A percentile compares a stretch with the other conserved stretches of the same genome.
phyloP scores from a whole-genome alignment of 768 basidiomycete species.

The Suillus cothurnatus region DNA sequence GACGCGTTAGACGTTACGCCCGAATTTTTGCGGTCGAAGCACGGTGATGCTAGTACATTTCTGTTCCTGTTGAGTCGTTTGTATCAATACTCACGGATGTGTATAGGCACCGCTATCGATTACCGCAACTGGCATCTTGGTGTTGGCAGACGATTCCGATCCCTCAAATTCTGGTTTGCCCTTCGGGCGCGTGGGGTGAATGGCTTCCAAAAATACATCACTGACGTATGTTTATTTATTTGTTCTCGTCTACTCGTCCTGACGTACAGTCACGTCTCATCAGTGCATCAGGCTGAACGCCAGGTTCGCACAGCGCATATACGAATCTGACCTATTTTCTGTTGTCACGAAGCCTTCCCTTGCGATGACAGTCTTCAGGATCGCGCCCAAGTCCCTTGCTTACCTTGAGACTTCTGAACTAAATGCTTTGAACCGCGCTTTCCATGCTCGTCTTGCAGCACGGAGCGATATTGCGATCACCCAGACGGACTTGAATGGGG shows the following conservation, averaged over 20 bases:
- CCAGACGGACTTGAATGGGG: slow-evolving; percentile 73
- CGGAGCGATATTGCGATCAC: slow-evolving; percentile 74
- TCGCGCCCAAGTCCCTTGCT: slow-evolving; percentile 41
- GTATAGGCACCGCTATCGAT: slow-evolving; percentile 76
- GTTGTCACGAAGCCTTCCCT: slow-evolving; percentile 74
- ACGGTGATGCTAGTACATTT: slow-evolving; percentile 68
- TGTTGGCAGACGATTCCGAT: slow-evolving; percentile 87
- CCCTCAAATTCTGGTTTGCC: slow-evolving; percentile 92
- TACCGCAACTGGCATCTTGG: slow-evolving; percentile 87
- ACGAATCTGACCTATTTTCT: slow-evolving; percentile 51
- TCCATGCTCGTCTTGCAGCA: slow-evolving; percentile 59
- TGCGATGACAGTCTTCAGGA: slow-evolving; percentile 76
- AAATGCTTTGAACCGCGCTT: slow-evolving; percentile 67
- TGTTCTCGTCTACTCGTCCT: not conserved
- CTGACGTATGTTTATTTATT: slow-evolving; percentile 45
- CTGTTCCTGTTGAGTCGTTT: not conserved
- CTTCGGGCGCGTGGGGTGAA: slow-evolving; percentile 78
- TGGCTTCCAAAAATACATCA: slow-evolving; percentile 80
- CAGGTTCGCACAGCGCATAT: slow-evolving; percentile 58
- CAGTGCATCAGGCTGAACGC: slow-evolving; percentile 68
- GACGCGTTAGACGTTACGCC: slow-evolving; percentile 87
- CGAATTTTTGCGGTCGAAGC: slow-evolving; percentile 75
- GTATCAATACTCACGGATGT: not conserved
- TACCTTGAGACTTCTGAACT: slow-evolving; percentile 38
- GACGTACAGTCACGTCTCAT: not conserved